Percentiles rank a stretch among this genome's conserved stretches.
phyloP scores from a whole-genome alignment of 352 stramenopile genomes.

The Aphanomyces stellatus region DNA sequence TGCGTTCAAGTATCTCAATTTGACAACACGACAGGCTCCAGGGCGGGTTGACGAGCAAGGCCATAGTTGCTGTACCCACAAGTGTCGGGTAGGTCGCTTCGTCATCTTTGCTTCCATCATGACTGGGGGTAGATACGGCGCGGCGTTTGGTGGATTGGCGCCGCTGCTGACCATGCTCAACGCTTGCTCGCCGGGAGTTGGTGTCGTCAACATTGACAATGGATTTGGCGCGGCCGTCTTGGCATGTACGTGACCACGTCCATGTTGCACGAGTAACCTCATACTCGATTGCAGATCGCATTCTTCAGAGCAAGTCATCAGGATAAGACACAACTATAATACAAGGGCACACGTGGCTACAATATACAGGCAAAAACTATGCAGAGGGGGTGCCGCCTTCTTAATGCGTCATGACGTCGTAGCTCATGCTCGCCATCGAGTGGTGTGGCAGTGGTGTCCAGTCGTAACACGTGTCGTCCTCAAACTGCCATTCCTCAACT shows the following conservation, averaged over 20 bases:
- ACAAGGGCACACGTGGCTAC: neutral
- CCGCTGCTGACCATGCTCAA: slow-evolving; percentile 98
- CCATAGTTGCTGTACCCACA: slow-evolving; percentile 86
- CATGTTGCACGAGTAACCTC: neutral
- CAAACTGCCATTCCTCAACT: neutral
- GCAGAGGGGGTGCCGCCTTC: neutral
- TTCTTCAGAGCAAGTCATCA: neutral
- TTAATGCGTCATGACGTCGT: neutral
- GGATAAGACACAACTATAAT: neutral
- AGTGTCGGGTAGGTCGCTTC: slow-evolving; percentile 82
- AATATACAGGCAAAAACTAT: too few relatives aligned
- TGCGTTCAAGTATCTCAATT: slow-evolving; percentile 22
- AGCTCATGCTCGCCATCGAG: neutral
- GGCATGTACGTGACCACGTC: slow-evolving; percentile 40
- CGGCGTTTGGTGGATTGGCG: slow-evolving; percentile 84
- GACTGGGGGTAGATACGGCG: slow-evolving; percentile 42
- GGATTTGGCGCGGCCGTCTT: slow-evolving; percentile 95
- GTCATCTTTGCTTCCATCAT: neutral
- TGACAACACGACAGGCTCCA: slow-evolving; percentile 19
- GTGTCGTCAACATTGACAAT: slow-evolving; percentile 99
- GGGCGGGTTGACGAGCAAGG: slow-evolving; percentile 69
- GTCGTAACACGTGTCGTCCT: neutral
- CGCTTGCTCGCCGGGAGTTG: slow-evolving; percentile 94
- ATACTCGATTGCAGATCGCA: slow-evolving; percentile 5
- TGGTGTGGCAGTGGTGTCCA: neutral